These are phyloP conservation scores for Porcisia hertigi DNA, from an alignment of 208 protist genomes.

Conservation along the genomic window DNA sequence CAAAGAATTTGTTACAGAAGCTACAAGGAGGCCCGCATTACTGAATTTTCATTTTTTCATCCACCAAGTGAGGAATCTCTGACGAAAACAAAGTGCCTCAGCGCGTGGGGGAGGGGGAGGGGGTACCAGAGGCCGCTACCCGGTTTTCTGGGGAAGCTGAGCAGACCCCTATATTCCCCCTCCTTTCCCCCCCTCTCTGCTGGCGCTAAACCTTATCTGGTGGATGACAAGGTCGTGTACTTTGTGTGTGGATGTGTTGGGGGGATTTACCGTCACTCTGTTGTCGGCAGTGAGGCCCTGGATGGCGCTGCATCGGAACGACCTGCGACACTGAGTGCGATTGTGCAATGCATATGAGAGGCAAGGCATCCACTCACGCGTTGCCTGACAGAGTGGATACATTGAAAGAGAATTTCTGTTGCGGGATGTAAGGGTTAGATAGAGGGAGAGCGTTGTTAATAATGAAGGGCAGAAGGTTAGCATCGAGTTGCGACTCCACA, in stretches of 20 bases:
- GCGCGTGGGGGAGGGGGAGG: neutral
- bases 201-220: neutral
- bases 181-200: neutral
- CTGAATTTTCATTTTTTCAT: no score
- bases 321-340: neutral
- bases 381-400: neutral
- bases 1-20: no score
- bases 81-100: neutral
- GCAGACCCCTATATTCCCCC: neutral
- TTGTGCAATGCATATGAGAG: neutral
- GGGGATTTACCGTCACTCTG: neutral
- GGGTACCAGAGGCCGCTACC: neutral
- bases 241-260: neutral
- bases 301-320: constrained; percentile 1
- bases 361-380: neutral
- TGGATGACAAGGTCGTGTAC: neutral
- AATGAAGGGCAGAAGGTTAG: no score
- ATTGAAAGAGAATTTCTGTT: no score
- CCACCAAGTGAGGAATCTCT: no score
- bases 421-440: no score
- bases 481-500: no score
- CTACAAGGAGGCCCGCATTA: no score
- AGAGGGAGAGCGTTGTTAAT: no score
- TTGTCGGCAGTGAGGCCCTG: neutral
- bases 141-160: neutral